Base-by-base conservation (phyloP, 805 yeast species). In the Lipomyces orientalis region DNA sequence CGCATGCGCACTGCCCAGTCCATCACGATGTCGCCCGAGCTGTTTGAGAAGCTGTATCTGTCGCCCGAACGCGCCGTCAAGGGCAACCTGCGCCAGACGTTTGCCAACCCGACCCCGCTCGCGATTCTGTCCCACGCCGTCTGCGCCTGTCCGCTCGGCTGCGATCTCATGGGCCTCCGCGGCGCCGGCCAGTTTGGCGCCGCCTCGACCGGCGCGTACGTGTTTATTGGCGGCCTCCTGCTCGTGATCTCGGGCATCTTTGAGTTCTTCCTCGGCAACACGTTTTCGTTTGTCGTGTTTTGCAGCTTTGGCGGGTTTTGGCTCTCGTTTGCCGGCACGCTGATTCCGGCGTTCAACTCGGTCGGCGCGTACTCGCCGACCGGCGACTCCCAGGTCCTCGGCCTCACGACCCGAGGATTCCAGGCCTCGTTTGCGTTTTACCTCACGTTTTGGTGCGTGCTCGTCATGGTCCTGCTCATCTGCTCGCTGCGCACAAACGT, bases 251-350 rank as follows among this genome's bases (percentile, higher is more conserved):
- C 67, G 31, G 73, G 72, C 14, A 58, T 71, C 19, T 58, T 71
- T 59, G 74, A 71, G 60, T 66, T 71, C 35, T 39, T 71, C 59
- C 71, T 71, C 52, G 74, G 74, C 22, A 71, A 71, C 64, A 68
- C 74, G 14, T 71, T 68, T 54, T 61, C 73, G 10, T 71, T 71
- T 49, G 71, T 67, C 51, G 69, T 68, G 29, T 71, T 71, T 51
- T 57, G 68, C 54, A 60, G 60, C n/a, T 67, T 69, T 33, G 66
- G 69, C 12, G 71, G 68, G 25, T 71, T 64, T 56, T 71, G 73
- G 73, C 54, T 71, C 49, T 51, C 74, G 25, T 59, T 71, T 37
- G 72, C 58, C 43, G 68, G 64, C 46, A 65, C 65, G 29, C 54
- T 71, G 22, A 66, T 62, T 33, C 73, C 74, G 3, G 16, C 61